Conservation (phyloP, 2,329 filamentous ascomycete genomes). For the Stemphylium beticola region DNA sequence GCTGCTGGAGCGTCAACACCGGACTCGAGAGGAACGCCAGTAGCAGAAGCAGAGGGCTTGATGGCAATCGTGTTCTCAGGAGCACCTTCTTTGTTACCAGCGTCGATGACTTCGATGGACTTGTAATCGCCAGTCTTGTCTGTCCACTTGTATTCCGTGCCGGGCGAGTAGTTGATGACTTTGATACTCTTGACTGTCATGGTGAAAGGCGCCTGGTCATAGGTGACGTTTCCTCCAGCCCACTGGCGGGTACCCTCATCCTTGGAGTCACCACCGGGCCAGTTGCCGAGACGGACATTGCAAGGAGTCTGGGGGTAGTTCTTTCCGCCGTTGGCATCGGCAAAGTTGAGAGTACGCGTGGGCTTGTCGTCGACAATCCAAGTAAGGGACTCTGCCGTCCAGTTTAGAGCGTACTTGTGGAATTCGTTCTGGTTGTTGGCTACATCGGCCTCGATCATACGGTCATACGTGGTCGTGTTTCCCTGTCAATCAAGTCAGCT, state of each 20-base stretch:
- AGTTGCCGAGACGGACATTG: slow-evolving; percentile 58
- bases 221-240: slow-evolving; percentile 66
- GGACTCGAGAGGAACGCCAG: slow-evolving; percentile 31
- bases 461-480: slow-evolving; percentile 72
- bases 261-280: slow-evolving; percentile 56
- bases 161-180: slow-evolving; percentile 61
- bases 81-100: slow-evolving; percentile 41
- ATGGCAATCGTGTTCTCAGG: slow-evolving; percentile 34
- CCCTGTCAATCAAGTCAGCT: slow-evolving; percentile 61
- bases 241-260: slow-evolving; percentile 68
- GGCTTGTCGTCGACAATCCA: slow-evolving; percentile 73
- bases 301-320: slow-evolving; percentile 80
- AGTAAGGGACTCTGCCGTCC: slow-evolving; percentile 70
- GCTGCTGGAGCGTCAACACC: slow-evolving; percentile 31
- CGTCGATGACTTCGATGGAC: slow-evolving; percentile 55
- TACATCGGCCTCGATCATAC: slow-evolving; percentile 68
- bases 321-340: slow-evolving; percentile 62
- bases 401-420: slow-evolving; percentile 75
- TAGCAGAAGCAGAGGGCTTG: slow-evolving; percentile 37
- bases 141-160: slow-evolving; percentile 57
- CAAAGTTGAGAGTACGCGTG: slow-evolving; percentile 68
- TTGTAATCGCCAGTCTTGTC: slow-evolving; percentile 57
- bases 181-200: slow-evolving; percentile 60
- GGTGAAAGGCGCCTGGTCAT: slow-evolving; percentile 55
- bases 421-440: slow-evolving; percentile 59